Percentiles rank a stretch among this genome's conserved stretches.
phyloP scores from a whole-genome alignment of 2,329 filamentous ascomycete genomes.

The Fusarium sp. region DNA sequence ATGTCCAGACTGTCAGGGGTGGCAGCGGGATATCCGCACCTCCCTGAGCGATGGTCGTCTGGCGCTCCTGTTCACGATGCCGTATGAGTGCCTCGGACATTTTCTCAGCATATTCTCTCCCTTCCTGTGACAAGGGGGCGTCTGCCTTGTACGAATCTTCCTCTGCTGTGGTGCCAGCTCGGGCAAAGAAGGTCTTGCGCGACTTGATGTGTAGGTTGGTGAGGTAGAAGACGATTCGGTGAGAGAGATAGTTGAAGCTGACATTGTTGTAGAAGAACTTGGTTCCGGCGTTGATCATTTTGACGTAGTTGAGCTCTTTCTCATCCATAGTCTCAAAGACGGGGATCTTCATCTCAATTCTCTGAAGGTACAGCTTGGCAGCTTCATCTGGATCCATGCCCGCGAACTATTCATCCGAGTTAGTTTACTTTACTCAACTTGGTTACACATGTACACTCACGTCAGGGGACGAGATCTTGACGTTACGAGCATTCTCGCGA shows the following conservation, averaged over 20 bases:
- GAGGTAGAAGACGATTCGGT: constrained; percentile 97
- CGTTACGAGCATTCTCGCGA: constrained; percentile 93
- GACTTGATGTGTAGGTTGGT: constrained; percentile 98
- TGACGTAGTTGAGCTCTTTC: constrained; percentile 92
- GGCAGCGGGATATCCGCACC: constrained; percentile 74
- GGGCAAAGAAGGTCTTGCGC: constrained; percentile 89
- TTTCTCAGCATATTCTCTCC: constrained; percentile 79
- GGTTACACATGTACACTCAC: constrained; percentile 56
- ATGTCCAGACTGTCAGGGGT: constrained; percentile 92
- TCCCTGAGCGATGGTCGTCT: constrained; percentile 71
- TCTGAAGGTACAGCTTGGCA: constrained; percentile 85
- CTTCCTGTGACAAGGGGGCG: constrained; percentile 80
- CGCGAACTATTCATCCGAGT: constrained; percentile 67
- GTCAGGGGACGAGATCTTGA: constrained; percentile 97
- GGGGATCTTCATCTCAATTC: constrained; percentile 91
- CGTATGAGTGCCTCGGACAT: constrained; percentile 85
- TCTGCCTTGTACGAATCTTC: constrained; percentile 94
- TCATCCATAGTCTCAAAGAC: constrained; percentile 98
- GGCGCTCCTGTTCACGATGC: constrained; percentile 83
- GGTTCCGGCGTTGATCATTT: constrained; percentile 98
- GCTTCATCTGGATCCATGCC: constrained; percentile 93
- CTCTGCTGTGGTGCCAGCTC: constrained; percentile 84
- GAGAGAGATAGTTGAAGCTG: constrained; percentile 93
- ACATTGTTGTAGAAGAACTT: constrained; percentile 96
- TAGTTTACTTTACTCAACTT: background rate